A percentile compares a stretch with the other conserved stretches of the same genome.
Evolutionary conservation across 78 protist genomes (phyloP).

Genomic region (Dictyostelium citrinum): DNA sequence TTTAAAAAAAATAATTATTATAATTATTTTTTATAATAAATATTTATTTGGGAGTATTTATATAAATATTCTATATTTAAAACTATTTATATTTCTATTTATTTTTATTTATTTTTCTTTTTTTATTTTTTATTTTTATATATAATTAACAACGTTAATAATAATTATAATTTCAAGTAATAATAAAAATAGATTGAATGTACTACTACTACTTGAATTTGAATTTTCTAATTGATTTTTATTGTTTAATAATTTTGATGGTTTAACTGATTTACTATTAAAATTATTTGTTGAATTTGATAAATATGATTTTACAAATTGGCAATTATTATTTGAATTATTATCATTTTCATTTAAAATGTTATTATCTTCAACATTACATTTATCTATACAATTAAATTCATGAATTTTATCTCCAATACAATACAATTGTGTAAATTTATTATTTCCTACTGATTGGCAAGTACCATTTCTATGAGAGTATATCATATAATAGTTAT

Average conservation of each 20-base stretch:
- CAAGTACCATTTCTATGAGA: background rate
- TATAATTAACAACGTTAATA: background rate
- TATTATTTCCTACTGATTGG: background rate
- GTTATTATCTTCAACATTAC: background rate
- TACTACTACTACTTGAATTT: background rate
- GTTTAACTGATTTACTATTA: background rate
- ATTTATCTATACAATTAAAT: background rate
- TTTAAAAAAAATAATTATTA: too few relatives aligned
- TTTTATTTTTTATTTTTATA: background rate
- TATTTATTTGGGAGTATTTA: too few relatives aligned
- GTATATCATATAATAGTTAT: background rate
- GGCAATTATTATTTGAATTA: background rate
- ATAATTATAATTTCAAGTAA: background rate
- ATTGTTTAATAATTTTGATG: background rate
- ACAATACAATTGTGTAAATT: background rate
- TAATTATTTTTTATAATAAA: too few relatives aligned
- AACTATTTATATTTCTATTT: too few relatives aligned
- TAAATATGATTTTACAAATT: background rate
- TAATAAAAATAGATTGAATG: background rate
- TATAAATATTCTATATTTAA: too few relatives aligned
- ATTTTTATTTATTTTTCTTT: too few relatives aligned
- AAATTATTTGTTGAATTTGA: background rate
- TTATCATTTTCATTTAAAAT: background rate
- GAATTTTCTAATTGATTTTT: background rate
- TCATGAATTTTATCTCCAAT: slow-evolving; percentile 7